Percentiles rank a stretch among this genome's conserved stretches.
These are phyloP conservation scores for Zalaria obscura DNA, from an alignment of 2,329 filamentous ascomycete species.

Conservation along the genomic window DNA sequence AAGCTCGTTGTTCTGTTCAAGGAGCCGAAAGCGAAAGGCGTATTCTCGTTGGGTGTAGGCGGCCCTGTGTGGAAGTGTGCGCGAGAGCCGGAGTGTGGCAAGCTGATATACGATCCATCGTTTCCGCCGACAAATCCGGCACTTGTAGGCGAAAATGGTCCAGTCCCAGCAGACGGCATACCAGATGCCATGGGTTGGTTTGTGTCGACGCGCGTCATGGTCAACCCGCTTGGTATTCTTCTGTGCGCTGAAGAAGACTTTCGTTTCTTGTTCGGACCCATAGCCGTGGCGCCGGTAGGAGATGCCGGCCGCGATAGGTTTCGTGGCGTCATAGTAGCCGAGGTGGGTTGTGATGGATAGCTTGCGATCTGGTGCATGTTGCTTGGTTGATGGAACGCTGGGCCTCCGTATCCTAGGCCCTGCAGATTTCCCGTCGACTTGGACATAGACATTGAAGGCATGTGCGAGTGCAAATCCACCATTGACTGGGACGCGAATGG, in stretches of 20 bases:
- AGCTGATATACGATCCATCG: constrained; percentile 6
- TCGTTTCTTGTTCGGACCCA: constrained; percentile 64
- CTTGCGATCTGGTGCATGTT: constrained; percentile 19
- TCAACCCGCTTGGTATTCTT: constrained; percentile 58
- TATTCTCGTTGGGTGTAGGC: constrained; percentile 50
- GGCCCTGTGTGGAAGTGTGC: constrained; percentile 43
- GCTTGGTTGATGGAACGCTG: constrained; percentile 17
- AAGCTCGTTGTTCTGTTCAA: constrained; percentile 19
- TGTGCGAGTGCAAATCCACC: constrained; percentile 20
- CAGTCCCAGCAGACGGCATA: constrained; percentile 14
- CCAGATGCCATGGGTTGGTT: constrained; percentile 15
- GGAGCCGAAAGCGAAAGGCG: constrained; percentile 29
- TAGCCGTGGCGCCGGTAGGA: constrained; percentile 40
- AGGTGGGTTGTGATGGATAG: constrained; percentile 21
- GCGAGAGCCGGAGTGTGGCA: constrained; percentile 4
- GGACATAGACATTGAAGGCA: constrained; percentile 39
- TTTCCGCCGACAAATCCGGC: constrained; percentile 14
- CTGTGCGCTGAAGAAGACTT: constrained; percentile 37
- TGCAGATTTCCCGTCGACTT: constrained; percentile 52
- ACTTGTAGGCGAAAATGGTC: constrained; percentile 26
- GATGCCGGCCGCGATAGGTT: constrained; percentile 62
- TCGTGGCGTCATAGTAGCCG: constrained; percentile 40
- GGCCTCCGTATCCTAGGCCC: constrained; percentile 28
- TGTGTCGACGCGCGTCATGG: constrained; percentile 72
- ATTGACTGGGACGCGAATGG: constrained; percentile 17